Conservation (phyloP, 2,329 filamentous ascomycete species). For the Hypoxylon sp. region DNA sequence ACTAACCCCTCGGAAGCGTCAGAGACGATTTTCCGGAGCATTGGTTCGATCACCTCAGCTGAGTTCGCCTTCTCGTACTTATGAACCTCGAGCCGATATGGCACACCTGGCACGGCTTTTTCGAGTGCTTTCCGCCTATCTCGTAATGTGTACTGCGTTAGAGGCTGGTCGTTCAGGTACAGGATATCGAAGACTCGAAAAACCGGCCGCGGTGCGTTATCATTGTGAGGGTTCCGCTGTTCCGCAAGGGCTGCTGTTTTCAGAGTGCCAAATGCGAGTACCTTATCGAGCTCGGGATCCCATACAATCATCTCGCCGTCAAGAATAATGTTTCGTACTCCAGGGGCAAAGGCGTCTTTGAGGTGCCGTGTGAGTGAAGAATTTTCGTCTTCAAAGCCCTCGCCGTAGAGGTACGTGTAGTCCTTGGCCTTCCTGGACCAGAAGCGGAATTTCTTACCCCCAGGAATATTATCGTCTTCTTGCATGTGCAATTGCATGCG, state of each 20-base stretch:
- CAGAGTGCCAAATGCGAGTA: constrained; percentile 90
- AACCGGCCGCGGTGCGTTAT: constrained; percentile 78
- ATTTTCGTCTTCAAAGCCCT: constrained; percentile 79
- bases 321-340: constrained; percentile 88
- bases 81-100: constrained; percentile 87
- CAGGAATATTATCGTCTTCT: constrained; percentile 75
- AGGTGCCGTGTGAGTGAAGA: constrained; percentile 86
- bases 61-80: constrained; percentile 75
- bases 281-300: constrained; percentile 87
- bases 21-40: constrained; percentile 85
- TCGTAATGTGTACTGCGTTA: constrained; percentile 86
- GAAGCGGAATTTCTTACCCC: constrained; percentile 83
- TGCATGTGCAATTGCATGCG: constrained; percentile 97
- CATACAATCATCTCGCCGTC: constrained; percentile 99
- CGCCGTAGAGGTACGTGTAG: constrained; percentile 94
- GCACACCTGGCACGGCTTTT: constrained; percentile 76
- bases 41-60: constrained; percentile 81
- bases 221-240: constrained; percentile 78
- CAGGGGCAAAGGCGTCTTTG: constrained; percentile 79
- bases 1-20: constrained; percentile 92
- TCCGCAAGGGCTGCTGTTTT: constrained; percentile 91
- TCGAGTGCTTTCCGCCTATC: constrained; percentile 84
- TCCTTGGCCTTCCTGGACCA: constrained; percentile 98
- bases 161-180: constrained; percentile 83
- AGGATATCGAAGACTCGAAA: constrained; percentile 93